Evolutionary conservation across 1,284 basidiomycete species (phyloP).

Genomic region (Ustilago esculenta): DNA sequence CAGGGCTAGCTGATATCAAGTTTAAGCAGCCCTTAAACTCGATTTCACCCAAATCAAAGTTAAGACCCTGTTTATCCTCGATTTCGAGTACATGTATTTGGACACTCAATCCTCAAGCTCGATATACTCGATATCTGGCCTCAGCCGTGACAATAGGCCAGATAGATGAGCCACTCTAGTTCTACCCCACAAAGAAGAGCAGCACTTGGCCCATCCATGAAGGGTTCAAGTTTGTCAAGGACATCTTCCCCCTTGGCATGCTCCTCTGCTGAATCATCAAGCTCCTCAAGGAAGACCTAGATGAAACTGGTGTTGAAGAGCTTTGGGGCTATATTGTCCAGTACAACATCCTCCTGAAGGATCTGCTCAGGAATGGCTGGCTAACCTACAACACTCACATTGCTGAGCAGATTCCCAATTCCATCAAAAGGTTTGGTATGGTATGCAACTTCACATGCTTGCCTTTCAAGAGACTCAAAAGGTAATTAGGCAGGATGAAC

Average conservation of each 20-base stretch:
- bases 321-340: neutral
- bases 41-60: no score
- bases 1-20: no score
- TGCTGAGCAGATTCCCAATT: conserved; percentile 2
- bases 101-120: no score
- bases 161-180: no score
- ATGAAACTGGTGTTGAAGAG: neutral
- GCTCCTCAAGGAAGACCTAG: neutral
- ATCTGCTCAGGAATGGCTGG: conserved; percentile 4
- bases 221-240: conserved; percentile 4
- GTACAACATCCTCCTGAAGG: neutral
- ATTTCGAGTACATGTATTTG: no score
- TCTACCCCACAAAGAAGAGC: neutral
- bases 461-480: neutral
- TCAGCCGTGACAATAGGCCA: no score
- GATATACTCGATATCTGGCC: no score
- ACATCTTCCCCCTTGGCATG: neutral
- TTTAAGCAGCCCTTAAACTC: no score
- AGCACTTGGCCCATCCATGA: neutral
- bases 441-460: conserved; percentile 1
- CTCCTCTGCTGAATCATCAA: conserved; percentile 8
- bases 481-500: neutral
- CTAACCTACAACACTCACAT: conserved; percentile 1
- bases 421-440: neutral
- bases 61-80: no score